Base-by-base conservation (phyloP, 2,329 filamentous ascomycete species). In the Penicillium sp. region DNA sequence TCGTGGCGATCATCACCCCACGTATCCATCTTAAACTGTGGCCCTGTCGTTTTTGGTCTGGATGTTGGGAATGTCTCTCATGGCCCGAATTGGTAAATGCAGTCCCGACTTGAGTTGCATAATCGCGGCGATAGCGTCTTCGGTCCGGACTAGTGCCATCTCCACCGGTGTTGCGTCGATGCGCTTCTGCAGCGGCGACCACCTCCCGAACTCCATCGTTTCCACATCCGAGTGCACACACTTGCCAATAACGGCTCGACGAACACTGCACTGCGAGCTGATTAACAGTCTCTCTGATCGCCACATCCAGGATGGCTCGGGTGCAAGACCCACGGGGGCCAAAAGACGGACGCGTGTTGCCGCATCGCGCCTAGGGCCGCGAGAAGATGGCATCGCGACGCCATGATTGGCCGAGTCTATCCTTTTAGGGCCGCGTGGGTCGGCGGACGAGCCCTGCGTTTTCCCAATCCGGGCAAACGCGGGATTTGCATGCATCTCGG, bases 361-460 rank as follows among this genome's bases (percentile, higher is more conserved):
- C 45, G 16, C 11, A 39, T 48, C 20, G 21, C 32, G 33, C 20
- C 35, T 50, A 37, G 43, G 27, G 10, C 23, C 15, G 4, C n/a
- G 26, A 19, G 20, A 11, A 13, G 21, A 26, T 15, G 13, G 18
- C 8, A 19, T 18, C 28, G 5, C 11, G 5, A 14, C 28, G 6
- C 8, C 19, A 29, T 13, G n/a, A 16, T 37, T 23, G 15, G 40
- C 28, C 20, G 21, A 33, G 16, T 18, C 36, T 39, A 48, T 32
- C 30, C 33, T 7, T 23, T 35, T 36, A n/a, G 1, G n/a, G n/a
- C n/a, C n/a, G n/a, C n/a, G n/a, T 42, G 46, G 29, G 40, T 34
- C 41, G 20, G 20, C 10, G 17, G 42, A 50, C 48, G 33, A 51
- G 49, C 35, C 21, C 36, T 46, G 45, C 50, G 39, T 50, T 52